phyloP scores from a whole-genome alignment of 73 alveolate genomes.

The Paraurostyla sp. region DNA sequence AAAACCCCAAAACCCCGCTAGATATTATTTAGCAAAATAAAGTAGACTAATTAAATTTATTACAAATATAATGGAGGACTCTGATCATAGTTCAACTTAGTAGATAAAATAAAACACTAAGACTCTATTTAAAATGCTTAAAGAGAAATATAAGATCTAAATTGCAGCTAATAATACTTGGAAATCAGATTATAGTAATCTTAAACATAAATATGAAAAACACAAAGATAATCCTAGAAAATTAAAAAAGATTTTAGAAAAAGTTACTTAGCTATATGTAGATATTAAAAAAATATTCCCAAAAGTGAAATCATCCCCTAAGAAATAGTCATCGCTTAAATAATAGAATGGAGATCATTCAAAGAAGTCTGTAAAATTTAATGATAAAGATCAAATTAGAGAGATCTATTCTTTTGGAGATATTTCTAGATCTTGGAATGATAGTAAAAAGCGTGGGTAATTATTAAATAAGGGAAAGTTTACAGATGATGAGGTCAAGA shows the following conservation, averaged over 20 bases:
- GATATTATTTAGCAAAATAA: no score
- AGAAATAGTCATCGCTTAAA: neutral
- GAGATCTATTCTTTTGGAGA: neutral
- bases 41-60: no score
- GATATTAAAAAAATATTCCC: neutral
- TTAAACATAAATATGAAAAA: neutral
- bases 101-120: no score
- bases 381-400: neutral
- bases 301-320: neutral
- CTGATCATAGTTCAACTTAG: no score
- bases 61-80: no score
- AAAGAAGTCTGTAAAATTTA: neutral
- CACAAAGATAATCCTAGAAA: neutral
- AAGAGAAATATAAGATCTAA: no score
- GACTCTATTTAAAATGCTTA: no score
- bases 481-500: conserved; percentile 41
- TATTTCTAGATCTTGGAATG: conserved; percentile 63
- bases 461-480: conserved; percentile 48
- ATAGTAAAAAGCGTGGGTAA: conserved; percentile 22
- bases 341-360: neutral
- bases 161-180: neutral
- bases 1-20: no score
- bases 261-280: neutral
- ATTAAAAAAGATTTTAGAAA: neutral
- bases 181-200: neutral